Evolutionary conservation across 2,329 filamentous ascomycete species (phyloP).

Genomic region (Diaporthe aspalathi): DNA sequence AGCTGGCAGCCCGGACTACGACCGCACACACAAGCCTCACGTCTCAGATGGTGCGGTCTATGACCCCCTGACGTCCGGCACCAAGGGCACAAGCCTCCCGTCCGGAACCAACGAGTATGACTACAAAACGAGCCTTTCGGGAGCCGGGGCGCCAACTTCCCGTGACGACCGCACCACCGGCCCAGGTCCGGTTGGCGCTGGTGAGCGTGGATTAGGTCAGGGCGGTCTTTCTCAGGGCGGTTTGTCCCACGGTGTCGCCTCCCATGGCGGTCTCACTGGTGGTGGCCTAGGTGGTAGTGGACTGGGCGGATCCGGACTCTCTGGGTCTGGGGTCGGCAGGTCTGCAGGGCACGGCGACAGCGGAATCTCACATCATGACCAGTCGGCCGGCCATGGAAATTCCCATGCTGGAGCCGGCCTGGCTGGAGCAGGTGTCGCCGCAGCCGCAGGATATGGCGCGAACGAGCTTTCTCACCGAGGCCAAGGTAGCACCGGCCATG

Average conservation of each 20-base stretch:
- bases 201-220: conserved; percentile 8
- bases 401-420: conserved; percentile 5
- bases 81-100: background rate
- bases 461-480: background rate
- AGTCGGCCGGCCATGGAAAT: background rate
- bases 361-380: background rate
- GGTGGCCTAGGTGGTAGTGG: background rate
- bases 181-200: conserved; percentile 8
- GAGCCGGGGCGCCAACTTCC: conserved; percentile 35
- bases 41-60: conserved; percentile 18
- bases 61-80: conserved; percentile 31
- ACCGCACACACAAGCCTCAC: conserved; percentile 19
- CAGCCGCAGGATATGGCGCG: conserved; percentile 26
- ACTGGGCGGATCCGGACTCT: background rate
- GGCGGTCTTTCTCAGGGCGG: background rate
- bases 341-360: background rate
- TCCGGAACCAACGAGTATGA: conserved; percentile 29
- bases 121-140: conserved; percentile 30
- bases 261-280: background rate
- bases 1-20: conserved; percentile 28
- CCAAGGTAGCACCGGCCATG: conserved; percentile 11
- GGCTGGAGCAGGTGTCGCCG: conserved; percentile 19
- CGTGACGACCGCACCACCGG: conserved; percentile 36
- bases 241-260: conserved; percentile 4
- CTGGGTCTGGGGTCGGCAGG: background rate